These are phyloP conservation scores for Clavispora vitiphila DNA, from an alignment of 805 yeast genomes.

Conservation along the genomic window DNA sequence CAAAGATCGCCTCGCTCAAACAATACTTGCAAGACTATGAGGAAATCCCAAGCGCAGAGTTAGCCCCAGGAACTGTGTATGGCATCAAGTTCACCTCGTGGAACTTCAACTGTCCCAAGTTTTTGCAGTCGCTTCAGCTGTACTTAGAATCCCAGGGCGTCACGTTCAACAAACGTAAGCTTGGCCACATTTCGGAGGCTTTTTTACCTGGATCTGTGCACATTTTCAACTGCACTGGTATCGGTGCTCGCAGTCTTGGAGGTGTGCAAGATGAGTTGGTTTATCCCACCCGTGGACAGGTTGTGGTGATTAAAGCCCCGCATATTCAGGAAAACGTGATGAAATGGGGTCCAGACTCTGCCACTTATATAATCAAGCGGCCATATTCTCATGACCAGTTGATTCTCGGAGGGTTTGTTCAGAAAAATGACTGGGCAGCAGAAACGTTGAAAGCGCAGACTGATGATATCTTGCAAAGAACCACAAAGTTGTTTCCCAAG, in stretches of 20 bases:
- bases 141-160: constrained; percentile 48
- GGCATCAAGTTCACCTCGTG: constrained; percentile 58
- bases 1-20: constrained; percentile 44
- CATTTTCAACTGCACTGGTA: constrained; percentile 75
- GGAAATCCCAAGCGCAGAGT: constrained; percentile 27
- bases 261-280: constrained; percentile 61
- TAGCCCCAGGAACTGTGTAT: constrained; percentile 49
- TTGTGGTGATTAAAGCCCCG: constrained; percentile 67
- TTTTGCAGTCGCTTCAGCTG: constrained; percentile 43
- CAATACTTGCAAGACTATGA: constrained; percentile 46
- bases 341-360: constrained; percentile 55
- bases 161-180: constrained; percentile 39
- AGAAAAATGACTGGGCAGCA: constrained; percentile 56
- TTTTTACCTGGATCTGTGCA: constrained; percentile 30
- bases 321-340: constrained; percentile 54
- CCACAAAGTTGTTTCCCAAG: constrained; percentile 48
- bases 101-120: constrained; percentile 70
- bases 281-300: constrained; percentile 79
- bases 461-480: constrained; percentile 55
- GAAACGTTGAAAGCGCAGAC: constrained; percentile 56
- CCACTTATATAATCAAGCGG: constrained; percentile 70
- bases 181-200: constrained; percentile 57
- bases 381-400: constrained; percentile 63
- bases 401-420: constrained; percentile 71
- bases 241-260: constrained; percentile 58